Percentiles rank a stretch among this genome's conserved stretches.
These are phyloP conservation scores for Gymnopilus dilepis DNA, from an alignment of 768 basidiomycete species.

Conservation along the genomic window DNA sequence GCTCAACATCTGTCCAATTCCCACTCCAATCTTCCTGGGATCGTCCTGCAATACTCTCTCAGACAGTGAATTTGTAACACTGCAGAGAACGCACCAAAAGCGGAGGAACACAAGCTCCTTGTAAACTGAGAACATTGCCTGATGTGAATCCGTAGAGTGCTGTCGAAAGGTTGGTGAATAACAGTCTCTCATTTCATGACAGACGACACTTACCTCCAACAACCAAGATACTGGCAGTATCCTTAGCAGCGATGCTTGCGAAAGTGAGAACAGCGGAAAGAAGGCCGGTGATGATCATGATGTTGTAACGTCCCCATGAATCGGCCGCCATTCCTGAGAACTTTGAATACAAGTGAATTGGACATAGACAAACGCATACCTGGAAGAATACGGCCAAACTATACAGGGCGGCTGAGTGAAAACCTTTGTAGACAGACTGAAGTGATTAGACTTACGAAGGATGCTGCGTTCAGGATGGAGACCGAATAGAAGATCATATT, in stretches of 20 bases:
- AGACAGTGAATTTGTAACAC: neutral
- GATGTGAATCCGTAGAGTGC: constrained; percentile 25
- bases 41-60: constrained; percentile 14
- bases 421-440: no score
- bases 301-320: constrained; percentile 25
- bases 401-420: no score
- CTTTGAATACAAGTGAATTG: no score
- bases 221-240: constrained; percentile 21
- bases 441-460: constrained; percentile 14
- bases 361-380: no score
- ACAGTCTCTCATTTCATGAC: no score
- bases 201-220: neutral
- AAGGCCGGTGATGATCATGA: constrained; percentile 17
- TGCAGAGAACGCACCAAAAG: constrained; percentile 16
- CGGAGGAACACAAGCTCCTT: constrained; percentile 23
- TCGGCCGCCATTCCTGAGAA: constrained; percentile 26
- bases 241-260: constrained; percentile 22
- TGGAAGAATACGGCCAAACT: neutral
- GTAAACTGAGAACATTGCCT: constrained; percentile 21
- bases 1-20: constrained; percentile 23
- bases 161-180: constrained; percentile 4
- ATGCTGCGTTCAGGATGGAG: constrained; percentile 25
- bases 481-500: constrained; percentile 28
- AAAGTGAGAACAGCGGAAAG: constrained; percentile 18
- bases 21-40: constrained; percentile 22